A percentile compares a stretch with the other conserved stretches of the same genome.
phyloP scores from a whole-genome alignment of 176 grass and related monocot species.

The Carex cristatella region DNA sequence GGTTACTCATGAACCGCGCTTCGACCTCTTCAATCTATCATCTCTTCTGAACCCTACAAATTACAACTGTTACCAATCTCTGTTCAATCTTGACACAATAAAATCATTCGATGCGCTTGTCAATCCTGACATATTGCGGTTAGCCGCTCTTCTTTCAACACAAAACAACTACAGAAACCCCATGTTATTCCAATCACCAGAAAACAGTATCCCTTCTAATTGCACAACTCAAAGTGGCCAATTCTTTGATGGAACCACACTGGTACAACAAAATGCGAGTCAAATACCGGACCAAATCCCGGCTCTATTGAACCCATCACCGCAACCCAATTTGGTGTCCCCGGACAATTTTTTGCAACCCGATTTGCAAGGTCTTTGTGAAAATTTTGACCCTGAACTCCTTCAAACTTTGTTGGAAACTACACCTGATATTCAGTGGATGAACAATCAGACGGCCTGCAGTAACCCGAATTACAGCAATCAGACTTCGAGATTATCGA shows the following conservation, averaged over 20 bases:
- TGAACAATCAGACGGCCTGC: slow-evolving; percentile 13
- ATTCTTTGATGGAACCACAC: neutral
- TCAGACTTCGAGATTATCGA: slow-evolving; percentile 1
- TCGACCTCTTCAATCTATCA: slow-evolving; percentile 83
- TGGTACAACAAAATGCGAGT: neutral
- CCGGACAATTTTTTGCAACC: neutral
- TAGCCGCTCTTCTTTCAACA: slow-evolving; percentile 31
- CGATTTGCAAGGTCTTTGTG: neutral
- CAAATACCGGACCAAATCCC: neutral
- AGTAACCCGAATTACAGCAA: slow-evolving; percentile 10
- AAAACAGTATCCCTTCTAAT: slow-evolving; percentile 6
- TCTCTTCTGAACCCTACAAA: slow-evolving; percentile 45
- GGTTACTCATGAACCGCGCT: slow-evolving; percentile 65
- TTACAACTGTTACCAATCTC: slow-evolving; percentile 47
- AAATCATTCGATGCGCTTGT: slow-evolving; percentile 58
- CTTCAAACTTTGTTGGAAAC: slow-evolving; percentile 1
- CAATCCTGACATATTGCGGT: slow-evolving; percentile 51
- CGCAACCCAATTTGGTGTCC: neutral
- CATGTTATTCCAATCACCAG: neutral
- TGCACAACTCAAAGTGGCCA: neutral
- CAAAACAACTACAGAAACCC: neutral
- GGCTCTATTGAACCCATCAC: neutral
- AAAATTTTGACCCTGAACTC: neutral
- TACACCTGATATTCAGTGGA: slow-evolving; percentile 6
- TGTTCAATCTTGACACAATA: slow-evolving; percentile 56